Evolutionary conservation across 495 filamentous ascomycete genomes (phyloP), one percentile per base, ranked within the genome.

Genomic region (Xylaria telfairii): DNA sequence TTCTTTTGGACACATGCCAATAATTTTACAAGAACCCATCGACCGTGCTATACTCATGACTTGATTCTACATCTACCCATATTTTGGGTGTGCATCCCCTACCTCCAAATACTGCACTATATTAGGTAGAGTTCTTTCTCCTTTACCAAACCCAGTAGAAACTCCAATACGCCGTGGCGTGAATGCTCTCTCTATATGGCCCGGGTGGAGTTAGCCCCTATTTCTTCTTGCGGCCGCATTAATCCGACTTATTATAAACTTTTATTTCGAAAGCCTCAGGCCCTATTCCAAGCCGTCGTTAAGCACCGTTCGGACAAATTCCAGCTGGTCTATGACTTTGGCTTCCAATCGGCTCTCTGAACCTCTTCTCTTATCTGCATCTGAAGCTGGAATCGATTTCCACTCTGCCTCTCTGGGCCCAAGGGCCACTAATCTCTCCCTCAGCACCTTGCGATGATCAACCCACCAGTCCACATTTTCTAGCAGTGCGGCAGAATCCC

Each of bases 401-500:
- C 90, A 86, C 70, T 86, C 88, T n/a, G 82, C 82, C 79, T 97
- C 94, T 72, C 90, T 85, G 71, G 89, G 87, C 46, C 83, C 90
- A 39, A 89, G 85, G n/a, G 93, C 89, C 70, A 93, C 82, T 51
- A 97, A 85, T 67, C 91, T 85, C 39, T 91, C 87, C 44, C 91
- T 82, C 67, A 97, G 79, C 44, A 85, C 80, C 69, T 83, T 83
- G 59, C 87, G 83, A 26, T 90, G 85, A 49, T 85, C 82, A 67
- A 97, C 78, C 82, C 92, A 91, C 63, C 87, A 90, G 69, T 95
- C 92, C 49, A 94, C 88, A 74, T 94, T 92, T 77, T 96, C 94
- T 74, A 90, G 87, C 67, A 94, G 85, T 30, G 84, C 82, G 13
- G 79, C 82, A 49, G 84, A 83, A 73, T 96, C 92, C 91, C 92